A percentile compares a stretch with the other conserved stretches of the same genome.
phyloP scores from a whole-genome alignment of 2,329 filamentous ascomycete genomes.

The Hymenotorrendiella dingleyae region DNA sequence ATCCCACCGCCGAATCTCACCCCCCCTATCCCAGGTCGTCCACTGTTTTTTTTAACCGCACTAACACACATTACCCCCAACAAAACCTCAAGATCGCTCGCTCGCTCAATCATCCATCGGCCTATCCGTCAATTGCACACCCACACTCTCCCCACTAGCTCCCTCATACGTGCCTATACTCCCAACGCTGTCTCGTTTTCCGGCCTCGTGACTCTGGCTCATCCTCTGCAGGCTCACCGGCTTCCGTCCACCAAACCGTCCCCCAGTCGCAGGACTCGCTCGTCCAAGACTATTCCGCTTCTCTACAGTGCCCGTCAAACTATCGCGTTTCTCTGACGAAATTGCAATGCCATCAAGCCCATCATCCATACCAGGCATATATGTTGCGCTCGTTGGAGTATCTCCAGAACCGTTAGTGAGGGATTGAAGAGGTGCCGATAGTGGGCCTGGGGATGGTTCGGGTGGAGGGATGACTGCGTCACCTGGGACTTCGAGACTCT shows the following conservation, averaged over 20 bases:
- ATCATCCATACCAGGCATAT: conserved; percentile 26
- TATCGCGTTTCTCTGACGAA: conserved; percentile 8
- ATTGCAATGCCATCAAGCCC: conserved; percentile 9
- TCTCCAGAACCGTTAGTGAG: conserved; percentile 11
- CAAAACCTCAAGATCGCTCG: neutral
- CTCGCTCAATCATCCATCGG: conserved; percentile 65
- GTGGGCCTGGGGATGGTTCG: conserved; percentile 15
- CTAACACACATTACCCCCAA: too few species aligned
- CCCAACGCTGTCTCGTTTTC: conserved; percentile 28
- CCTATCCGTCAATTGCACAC: conserved; percentile 66
- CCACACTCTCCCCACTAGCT: conserved; percentile 36
- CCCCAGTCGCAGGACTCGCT: conserved; percentile 41
- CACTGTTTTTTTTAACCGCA: too few species aligned
- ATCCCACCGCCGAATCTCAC: neutral
- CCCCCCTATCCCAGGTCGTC: neutral
- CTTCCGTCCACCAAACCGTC: conserved; percentile 36
- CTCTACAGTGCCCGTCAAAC: conserved; percentile 35
- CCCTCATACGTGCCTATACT: conserved; percentile 30
- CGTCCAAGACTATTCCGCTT: conserved; percentile 62
- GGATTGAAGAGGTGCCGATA: conserved; percentile 7
- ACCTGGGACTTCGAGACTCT: conserved; percentile 74
- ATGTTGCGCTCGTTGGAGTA: conserved; percentile 27
- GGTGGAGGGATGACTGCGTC: conserved; percentile 15
- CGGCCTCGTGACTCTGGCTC: conserved; percentile 22
- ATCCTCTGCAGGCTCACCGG: conserved; percentile 31